Evolutionary conservation across 1,284 basidiomycete genomes (phyloP), one percentile per base, ranked within the genome.

Genomic region (Papiliotrema laurentii): DNA sequence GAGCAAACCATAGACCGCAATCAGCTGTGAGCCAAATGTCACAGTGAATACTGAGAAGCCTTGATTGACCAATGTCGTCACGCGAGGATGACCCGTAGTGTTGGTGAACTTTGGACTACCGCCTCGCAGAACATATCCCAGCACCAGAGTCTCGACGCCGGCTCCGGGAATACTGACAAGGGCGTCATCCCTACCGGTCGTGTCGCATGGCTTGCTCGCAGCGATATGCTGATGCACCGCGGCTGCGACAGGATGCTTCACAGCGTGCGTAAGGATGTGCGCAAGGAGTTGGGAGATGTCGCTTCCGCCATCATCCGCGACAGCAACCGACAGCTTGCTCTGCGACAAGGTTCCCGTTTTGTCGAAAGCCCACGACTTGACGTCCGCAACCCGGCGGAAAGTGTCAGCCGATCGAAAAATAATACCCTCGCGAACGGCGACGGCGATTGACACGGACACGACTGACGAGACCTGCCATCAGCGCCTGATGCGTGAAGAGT

Each of bases 291-390:
- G 30, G 30, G 30, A 9, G 30, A 33, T 9, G 10, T 33, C 30
- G n/a, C 10, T 10, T 9, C 30, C n/a, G 30, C n/a, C n/a, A n/a
- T 33, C 30, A n/a, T 33, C 30, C 30, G 30, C 30, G 10, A 33
- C 30, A n/a, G n/a, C n/a, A n/a, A 53, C 22, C 3, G 47, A 30
- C 14, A 56, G 42, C 6, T 36, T 25, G 19, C 47, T 46, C 13
- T 44, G 47, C 2, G 50, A 52, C 13, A 55, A 69, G 2, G 78
- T 78, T 0, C 77, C 77, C 0, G 78, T 79, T 73, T 78, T 79
- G 66, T 78, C 77, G 47, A 79, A 76, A 4, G 75, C 75, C 34
- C 71, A 68, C 37, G 74, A 65, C 14, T 64, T 55, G 37, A 72
- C 60, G 45, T 65, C 60, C 39, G 63, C 63, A 24, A 69, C 68